Evolutionary conservation across 768 basidiomycete species (phyloP).

Genomic region (Inosperma sp.): DNA sequence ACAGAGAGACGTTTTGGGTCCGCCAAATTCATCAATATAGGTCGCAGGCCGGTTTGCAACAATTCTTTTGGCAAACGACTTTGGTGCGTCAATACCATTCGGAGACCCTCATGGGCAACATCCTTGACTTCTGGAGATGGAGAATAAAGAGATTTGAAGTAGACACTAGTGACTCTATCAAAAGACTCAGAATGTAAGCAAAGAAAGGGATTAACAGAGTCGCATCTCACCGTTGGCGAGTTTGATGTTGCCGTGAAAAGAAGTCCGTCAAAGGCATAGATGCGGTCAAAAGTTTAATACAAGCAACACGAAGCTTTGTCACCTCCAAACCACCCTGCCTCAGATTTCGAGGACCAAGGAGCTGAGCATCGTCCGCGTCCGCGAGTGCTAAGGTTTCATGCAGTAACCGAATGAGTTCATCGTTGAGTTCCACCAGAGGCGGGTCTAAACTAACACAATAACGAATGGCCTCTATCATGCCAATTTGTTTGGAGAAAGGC

Average conservation of each 20-base stretch:
- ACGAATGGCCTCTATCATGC: slow-evolving; percentile 94
- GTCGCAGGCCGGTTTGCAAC: slow-evolving; percentile 89
- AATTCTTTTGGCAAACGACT: slow-evolving; percentile 91
- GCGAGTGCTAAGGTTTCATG: slow-evolving; percentile 94
- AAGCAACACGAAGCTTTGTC: slow-evolving; percentile 86
- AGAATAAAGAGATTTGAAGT: slow-evolving; percentile 98
- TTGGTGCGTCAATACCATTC: slow-evolving; percentile 85
- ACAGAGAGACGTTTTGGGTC: slow-evolving; percentile 94
- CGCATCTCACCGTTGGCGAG: slow-evolving; percentile 73
- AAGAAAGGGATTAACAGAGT: background rate
- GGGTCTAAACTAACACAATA: slow-evolving; percentile 89
- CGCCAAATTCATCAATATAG: slow-evolving; percentile 96
- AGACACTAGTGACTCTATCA: slow-evolving; percentile 83
- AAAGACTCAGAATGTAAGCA: slow-evolving; percentile 5
- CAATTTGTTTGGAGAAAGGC: slow-evolving; percentile 93
- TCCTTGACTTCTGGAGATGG: slow-evolving; percentile 87
- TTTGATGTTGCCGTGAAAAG: slow-evolving; percentile 77
- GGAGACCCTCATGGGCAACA: slow-evolving; percentile 89
- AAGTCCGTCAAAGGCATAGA: slow-evolving; percentile 95
- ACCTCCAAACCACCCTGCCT: slow-evolving; percentile 80
- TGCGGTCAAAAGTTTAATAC: slow-evolving; percentile 88
- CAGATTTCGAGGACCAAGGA: slow-evolving; percentile 67
- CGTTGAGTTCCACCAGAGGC: slow-evolving; percentile 85
- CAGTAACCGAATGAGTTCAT: slow-evolving; percentile 84
- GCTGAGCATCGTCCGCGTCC: slow-evolving; percentile 87